Base-by-base conservation (phyloP, 2,329 filamentous ascomycete species). In the Sporothrix phasma region DNA sequence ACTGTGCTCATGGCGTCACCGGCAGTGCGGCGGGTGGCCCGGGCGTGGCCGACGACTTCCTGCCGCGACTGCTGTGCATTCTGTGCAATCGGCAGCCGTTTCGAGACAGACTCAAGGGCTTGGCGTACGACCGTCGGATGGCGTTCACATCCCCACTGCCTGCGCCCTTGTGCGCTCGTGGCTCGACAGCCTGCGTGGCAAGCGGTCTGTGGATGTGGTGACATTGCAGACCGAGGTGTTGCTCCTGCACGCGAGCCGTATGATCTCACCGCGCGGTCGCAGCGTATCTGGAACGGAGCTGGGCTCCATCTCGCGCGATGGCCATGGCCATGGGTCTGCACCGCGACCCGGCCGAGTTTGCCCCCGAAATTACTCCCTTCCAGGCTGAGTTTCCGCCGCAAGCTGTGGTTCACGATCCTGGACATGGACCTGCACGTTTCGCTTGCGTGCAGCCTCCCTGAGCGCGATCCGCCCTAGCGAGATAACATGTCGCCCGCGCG, bases 281-380 rank as follows among this genome's bases (percentile, higher is more conserved):
- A 83, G 61, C 79, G 81, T 61, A 75, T 78, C 0, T 84, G 82
- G 82, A n/a, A 77, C 78, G 15, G 79, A 82, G 63, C 72, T 84
- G n/a, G 82, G 82, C 5, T 77, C 78, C 61, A 78, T 84, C 47
- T 77, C 83, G 5, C 79, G 82, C 17, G 80, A n/a, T 82, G 74
- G 82, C 81, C 34, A 84, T 84, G 81, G 80, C 79, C 2, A 84
- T 84, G 81, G 82, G 81, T 3, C 73, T 84, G 54, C 82, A 84
- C 68, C 77, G 81, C 3, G 82, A 84, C 62, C 81, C 82, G 2
- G 79, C 79, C 15, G 82, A 84, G 67, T 83, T 80, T 63, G 73
- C 75, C 3, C 37, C 61, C 0, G 76, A 78, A 34, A 78, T 84
- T 61, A 74, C 76, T 5, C 74, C 80, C 0, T 84, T 82, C 68